Conservation (phyloP, 768 basidiomycete species). For the Grammothele lineata region DNA sequence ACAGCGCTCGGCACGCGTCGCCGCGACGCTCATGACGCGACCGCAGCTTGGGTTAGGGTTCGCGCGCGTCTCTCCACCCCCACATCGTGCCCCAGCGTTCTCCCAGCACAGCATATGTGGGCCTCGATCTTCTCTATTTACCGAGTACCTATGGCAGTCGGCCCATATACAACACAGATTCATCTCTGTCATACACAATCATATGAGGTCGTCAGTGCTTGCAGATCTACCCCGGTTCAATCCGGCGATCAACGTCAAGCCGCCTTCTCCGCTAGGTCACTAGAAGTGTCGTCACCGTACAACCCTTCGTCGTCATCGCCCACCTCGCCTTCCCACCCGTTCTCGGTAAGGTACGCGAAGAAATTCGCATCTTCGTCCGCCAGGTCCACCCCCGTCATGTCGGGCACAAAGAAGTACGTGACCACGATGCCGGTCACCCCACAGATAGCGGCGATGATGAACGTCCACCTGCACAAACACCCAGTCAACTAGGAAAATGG, state of each 20-base stretch:
- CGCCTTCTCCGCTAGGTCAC: constrained; percentile 17
- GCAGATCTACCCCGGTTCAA: too few species aligned
- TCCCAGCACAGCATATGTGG: too few species aligned
- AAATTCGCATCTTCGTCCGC: constrained; percentile 63
- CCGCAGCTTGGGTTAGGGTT: too few species aligned
- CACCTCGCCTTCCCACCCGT: constrained; percentile 63
- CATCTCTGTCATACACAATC: too few species aligned
- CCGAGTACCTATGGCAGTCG: too few species aligned
- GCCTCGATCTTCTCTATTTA: too few species aligned
- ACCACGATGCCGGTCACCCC: constrained; percentile 59
- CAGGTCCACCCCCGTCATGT: constrained; percentile 64
- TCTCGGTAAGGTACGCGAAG: constrained; percentile 51
- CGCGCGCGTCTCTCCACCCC: too few species aligned
- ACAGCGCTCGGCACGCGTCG: constrained; percentile 1
- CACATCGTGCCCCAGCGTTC: too few species aligned
- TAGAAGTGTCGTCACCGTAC: constrained; percentile 13
- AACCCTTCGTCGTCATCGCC: constrained; percentile 47
- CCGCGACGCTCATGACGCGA: neutral
- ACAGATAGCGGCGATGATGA: constrained; percentile 66
- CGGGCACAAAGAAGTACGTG: constrained; percentile 65
- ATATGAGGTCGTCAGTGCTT: too few species aligned
- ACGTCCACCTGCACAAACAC: constrained; percentile 57
- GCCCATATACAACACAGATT: too few species aligned
- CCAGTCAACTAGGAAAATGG: neutral
- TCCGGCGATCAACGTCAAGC: too few species aligned